phyloP scores from a whole-genome alignment of 1,284 basidiomycete genomes.

The Exobasidium rhododendri region DNA sequence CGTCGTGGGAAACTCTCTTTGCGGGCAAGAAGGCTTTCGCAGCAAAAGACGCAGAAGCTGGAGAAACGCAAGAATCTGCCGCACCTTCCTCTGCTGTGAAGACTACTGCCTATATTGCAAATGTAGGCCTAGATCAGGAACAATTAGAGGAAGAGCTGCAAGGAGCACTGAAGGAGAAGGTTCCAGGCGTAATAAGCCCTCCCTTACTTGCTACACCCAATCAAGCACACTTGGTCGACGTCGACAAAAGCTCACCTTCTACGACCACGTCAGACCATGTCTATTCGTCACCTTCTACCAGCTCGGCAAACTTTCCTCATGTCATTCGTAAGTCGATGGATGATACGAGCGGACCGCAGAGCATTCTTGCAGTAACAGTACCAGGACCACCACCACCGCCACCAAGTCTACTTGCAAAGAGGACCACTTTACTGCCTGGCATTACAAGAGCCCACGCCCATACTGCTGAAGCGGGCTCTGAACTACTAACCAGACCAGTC shows the following conservation, averaged over 20 bases:
- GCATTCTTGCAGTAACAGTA: background rate
- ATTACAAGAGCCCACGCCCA: background rate
- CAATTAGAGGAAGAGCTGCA: background rate
- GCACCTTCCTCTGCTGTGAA: background rate
- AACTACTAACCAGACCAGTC: background rate
- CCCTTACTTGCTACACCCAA: background rate
- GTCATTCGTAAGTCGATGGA: constrained; percentile 7
- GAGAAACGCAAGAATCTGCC: background rate
- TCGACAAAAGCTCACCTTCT: background rate
- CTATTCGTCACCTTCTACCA: too few species aligned
- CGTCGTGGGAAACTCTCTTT: background rate
- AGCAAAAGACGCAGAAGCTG: too few species aligned
- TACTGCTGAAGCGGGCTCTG: background rate
- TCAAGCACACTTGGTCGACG: background rate
- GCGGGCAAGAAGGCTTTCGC: background rate
- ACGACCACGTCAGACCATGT: too few species aligned
- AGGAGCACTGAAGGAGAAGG: background rate
- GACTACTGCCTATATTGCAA: too few species aligned
- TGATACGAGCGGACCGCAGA: constrained; percentile 1
- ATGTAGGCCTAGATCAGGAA: background rate
- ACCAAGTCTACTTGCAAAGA: background rate
- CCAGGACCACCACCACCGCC: background rate
- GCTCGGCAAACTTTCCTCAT: too few species aligned
- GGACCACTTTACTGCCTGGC: background rate
- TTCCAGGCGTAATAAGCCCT: background rate